Evolutionary conservation across 441 rosid genomes (phyloP), one percentile per base, ranked within the genome.

Genomic region (Populus hybrid): DNA sequence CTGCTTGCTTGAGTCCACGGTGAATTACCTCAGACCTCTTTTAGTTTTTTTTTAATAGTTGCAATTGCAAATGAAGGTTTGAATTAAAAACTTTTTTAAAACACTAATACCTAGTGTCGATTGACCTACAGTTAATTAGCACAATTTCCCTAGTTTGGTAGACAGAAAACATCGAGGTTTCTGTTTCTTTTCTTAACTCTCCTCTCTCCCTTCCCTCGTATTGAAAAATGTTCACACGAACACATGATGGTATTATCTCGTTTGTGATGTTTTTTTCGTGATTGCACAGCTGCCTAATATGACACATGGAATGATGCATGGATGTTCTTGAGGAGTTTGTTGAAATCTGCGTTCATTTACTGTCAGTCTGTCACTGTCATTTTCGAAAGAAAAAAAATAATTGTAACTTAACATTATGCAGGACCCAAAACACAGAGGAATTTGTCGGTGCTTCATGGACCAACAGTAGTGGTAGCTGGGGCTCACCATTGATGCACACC

Each of bases 381-480:
- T 9, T 20, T 63, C 11, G 65, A n/a, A 21, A 61, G 57, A 4
- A 4, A 10, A 63, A 61, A 9, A 23, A 23, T 10, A 23, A 23
- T 10, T 3, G 16, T 23, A 21, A 10, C 0, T 23, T 9, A 10
- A 23, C 14, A 21, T 63, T 10, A 10, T 5, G 11, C 23, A 57
- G 40, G 35, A 18, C 12, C 42, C 18, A 10, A 6, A 23, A 21
- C 14, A 71, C 20, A 6, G 32, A 63, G 50, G 54, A 63, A 61
- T 21, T 21, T 34, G 72, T 75, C 71, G 72, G 77, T 75, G 77
- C 72, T 21, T 1, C 4, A 63, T 46, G 46, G 30, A 46, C 65
- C 20, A 14, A 28, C 8, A 12, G 6, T 46, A 38, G 66, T 10
- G 0, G 23, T 40, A 14, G 30, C 57, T 30, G 8, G 72, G 65